Base-by-base conservation (phyloP, 257 asterid genomes). In the Eustoma russellianum region DNA sequence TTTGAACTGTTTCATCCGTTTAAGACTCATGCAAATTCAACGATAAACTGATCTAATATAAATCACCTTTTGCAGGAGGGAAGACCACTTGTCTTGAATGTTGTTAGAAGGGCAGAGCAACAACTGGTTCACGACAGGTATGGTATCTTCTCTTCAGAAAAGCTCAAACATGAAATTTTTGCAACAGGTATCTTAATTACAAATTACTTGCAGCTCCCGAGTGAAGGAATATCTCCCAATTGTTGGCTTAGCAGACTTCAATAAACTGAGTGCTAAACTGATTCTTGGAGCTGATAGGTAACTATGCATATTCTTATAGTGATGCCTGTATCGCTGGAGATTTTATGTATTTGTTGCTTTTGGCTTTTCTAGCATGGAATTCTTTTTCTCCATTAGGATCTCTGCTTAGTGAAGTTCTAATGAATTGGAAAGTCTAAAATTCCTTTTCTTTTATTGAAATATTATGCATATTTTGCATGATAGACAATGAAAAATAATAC, bases 271-370 rank as follows among this genome's bases (percentile, higher is more conserved):
- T 67, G 97, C 97, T 44, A 86, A 81, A 77, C 93, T 86, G 67
- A 86, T 89, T 65, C 86, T 89, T 68, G 98, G 97, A 57, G 82
- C 85, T 56, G 88, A 85, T 80, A 85, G 97, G 98, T 92, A 73
- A 24, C 35, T 54, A n/a, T 41, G 18, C 45, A 15, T 15, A 15
- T 38, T 17, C 17, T 17, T 14, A 2, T 15, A 41, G 50, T 6
- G 43, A 38, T 38, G 43, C 12, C 43, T 38, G 11, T 38, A 5
- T 38, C 3, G 43, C 43, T 38, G 43, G 43, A 38, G 43, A 8
- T 11, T 38, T 38, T 38, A 38, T 38, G 12, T 38, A 11, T 38
- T 38, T 7, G 43, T 38, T 38, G 43, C 12, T 38, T 38, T 8
- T 8, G 43, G 9, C 12, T 38, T 38, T 11, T 38, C 43, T 38